Conservation (phyloP, 1,284 basidiomycete species). For the Phlebopus sp. region DNA sequence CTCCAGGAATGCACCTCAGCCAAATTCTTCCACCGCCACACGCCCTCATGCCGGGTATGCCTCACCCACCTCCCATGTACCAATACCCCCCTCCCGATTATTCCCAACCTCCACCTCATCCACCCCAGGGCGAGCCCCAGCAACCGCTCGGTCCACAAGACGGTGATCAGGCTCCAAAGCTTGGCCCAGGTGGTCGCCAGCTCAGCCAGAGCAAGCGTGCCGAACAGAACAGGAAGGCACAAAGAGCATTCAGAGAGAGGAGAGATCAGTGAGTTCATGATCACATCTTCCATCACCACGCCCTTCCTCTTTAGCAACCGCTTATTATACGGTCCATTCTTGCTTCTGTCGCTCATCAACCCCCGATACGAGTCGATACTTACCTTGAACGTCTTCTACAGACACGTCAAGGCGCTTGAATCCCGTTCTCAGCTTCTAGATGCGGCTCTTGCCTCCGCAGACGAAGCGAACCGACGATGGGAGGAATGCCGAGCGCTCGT, state of each 20-base stretch:
- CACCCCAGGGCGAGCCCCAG: constrained; percentile 30
- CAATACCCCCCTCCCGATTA: constrained; percentile 36
- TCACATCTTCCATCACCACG: constrained; percentile 2
- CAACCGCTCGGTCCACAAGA: constrained; percentile 25
- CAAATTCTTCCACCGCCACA: constrained; percentile 52
- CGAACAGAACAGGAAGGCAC: constrained; percentile 84
- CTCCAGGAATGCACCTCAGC: constrained; percentile 35
- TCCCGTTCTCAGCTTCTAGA: constrained; percentile 78
- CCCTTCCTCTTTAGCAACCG: constrained; percentile 7
- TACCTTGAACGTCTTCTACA: constrained; percentile 30
- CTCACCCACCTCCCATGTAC: constrained; percentile 29
- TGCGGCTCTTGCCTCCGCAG: constrained; percentile 75
- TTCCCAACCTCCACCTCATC: constrained; percentile 29
- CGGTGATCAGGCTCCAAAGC: constrained; percentile 1
- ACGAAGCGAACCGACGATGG: constrained; percentile 82
- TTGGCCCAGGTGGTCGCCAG: constrained; percentile 38
- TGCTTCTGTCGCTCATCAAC: constrained; percentile 5
- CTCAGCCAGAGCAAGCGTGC: constrained; percentile 78
- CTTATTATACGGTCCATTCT: not conserved
- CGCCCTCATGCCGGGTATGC: constrained; percentile 45
- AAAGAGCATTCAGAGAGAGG: constrained; percentile 80
- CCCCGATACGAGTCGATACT: not conserved
- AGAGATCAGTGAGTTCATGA: constrained; percentile 65
- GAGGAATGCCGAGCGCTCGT: constrained; percentile 80
- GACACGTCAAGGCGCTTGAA: constrained; percentile 81